These are phyloP conservation scores for Penicillium sp. DNA, from an alignment of 2,329 filamentous ascomycete species.

Conservation along the genomic window DNA sequence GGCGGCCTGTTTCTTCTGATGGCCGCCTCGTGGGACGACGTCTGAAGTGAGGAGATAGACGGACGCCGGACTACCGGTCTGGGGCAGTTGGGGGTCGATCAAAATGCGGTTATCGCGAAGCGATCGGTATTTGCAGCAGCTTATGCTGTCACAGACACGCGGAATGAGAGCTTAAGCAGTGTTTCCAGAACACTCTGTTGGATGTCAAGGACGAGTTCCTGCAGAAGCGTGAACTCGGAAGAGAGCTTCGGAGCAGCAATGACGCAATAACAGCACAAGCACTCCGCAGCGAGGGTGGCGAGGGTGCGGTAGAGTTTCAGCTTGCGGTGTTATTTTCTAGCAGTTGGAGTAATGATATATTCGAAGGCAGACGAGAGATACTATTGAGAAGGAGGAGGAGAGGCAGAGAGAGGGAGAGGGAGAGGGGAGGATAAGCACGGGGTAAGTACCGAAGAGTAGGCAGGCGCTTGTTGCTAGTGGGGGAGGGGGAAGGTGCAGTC, in stretches of 20 bases:
- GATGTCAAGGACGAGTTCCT: not conserved
- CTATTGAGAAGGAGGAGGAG: not conserved
- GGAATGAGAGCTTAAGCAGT: not conserved
- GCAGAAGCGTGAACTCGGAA: not conserved
- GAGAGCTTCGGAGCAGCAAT: not conserved
- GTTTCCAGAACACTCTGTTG: slow-evolving; percentile 11
- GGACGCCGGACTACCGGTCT: not conserved
- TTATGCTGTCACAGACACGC: slow-evolving; percentile 6
- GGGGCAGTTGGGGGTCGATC: not conserved
- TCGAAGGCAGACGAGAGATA: not conserved
- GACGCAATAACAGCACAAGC: not conserved
- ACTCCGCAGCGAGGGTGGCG: not conserved
- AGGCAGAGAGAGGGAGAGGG: not conserved
- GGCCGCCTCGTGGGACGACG: not conserved
- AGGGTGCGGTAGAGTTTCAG: not conserved
- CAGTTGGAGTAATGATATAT: not conserved
- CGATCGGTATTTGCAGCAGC: not conserved
- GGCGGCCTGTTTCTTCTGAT: not conserved
- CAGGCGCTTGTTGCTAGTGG: not conserved
- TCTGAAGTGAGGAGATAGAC: not conserved
- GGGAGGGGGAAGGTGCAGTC: slow-evolving; percentile 10
- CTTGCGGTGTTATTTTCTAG: not conserved
- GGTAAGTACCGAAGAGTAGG: not conserved
- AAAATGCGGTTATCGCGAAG: not conserved
- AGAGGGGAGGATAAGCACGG: not conserved